Evolutionary conservation across 129 eudicot genomes (phyloP).

Genomic region (Rutidosis leptorrhynchoides): DNA sequence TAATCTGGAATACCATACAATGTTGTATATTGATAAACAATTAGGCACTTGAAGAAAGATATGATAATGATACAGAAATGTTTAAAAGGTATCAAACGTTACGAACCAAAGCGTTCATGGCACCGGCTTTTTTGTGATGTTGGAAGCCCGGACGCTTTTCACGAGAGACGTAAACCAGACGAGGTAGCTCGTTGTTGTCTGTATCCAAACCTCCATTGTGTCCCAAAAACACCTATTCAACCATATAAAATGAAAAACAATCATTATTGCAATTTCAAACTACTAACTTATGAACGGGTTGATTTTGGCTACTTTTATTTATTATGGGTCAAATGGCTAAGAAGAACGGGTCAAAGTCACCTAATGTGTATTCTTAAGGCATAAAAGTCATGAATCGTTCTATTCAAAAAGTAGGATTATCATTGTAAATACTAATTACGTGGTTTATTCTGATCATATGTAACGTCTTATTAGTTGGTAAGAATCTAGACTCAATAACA

Average conservation of each 20-base stretch:
- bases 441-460: background rate
- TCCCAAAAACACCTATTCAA: slow-evolving; percentile 74
- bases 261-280: background rate
- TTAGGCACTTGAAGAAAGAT: background rate
- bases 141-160: slow-evolving; percentile 93
- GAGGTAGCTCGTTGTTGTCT: slow-evolving; percentile 83
- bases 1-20: slow-evolving; percentile 46
- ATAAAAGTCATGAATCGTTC: too few species aligned
- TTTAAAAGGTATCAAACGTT: background rate
- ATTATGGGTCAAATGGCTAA: background rate
- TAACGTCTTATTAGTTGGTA: background rate
- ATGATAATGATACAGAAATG: background rate
- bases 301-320: background rate
- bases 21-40: slow-evolving; percentile 9
- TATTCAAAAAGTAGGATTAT: background rate
- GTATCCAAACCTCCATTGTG: slow-evolving; percentile 88
- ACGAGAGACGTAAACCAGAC: slow-evolving; percentile 91
- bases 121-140: slow-evolving; percentile 98
- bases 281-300: background rate
- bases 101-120: slow-evolving; percentile 94
- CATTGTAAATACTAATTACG: too few species aligned
- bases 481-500: background rate
- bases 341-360: background rate
- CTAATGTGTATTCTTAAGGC: too few species aligned
- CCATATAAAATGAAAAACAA: slow-evolving; percentile 1